Evolutionary conservation across 129 eudicot species (phyloP), one percentile per base, ranked within the genome.

Genomic region (Artemisia annua): DNA sequence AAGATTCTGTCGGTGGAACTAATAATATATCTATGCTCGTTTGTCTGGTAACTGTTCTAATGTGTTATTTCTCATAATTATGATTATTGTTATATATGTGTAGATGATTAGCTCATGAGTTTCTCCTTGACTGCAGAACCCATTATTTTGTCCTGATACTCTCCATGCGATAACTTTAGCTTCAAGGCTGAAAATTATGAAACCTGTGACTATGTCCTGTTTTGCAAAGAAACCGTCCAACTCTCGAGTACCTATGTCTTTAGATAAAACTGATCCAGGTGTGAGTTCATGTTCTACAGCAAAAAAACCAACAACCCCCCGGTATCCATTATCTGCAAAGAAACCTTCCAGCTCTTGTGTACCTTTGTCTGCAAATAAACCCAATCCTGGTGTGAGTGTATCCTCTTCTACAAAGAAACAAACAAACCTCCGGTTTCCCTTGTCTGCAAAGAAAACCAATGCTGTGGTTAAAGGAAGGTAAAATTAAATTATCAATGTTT

Each of bases 1-100:
- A 94, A 59, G 99, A 90, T 67, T 94, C 93, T 52, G 77, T 90
- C 75, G 91, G 91, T 13, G 89, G 96, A 26, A 75, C 61, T 56
- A 87, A 78, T 74, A 83, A 58, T 74, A 82, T 86, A 15, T 67
- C 92, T 55, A 67, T 94, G 83, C 72, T 94, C 4, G 79, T 87
- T 72, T 90, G 97, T 81, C 59, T 94, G 99, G 99, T 94, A 77
- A 32, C 75, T 17, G 49, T 3, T 76, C 63, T 44, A n/a, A 39
- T 17, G 2, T 15, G 8, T 26, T 15, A 48, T 20, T 78, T 70
- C 48, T 71, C 24, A 12, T 39, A 51, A 62, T 54, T 53, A 43
- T 53, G 26, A 39, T 24, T 54, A 61, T 35, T 35, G 57, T 70
- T 64, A 35, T 35, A 35, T 35, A 39, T 39, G 46, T 39, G 46